These are phyloP conservation scores for Penicillium ochrochloron DNA, from an alignment of 495 filamentous ascomycete species.

Conservation along the genomic window DNA sequence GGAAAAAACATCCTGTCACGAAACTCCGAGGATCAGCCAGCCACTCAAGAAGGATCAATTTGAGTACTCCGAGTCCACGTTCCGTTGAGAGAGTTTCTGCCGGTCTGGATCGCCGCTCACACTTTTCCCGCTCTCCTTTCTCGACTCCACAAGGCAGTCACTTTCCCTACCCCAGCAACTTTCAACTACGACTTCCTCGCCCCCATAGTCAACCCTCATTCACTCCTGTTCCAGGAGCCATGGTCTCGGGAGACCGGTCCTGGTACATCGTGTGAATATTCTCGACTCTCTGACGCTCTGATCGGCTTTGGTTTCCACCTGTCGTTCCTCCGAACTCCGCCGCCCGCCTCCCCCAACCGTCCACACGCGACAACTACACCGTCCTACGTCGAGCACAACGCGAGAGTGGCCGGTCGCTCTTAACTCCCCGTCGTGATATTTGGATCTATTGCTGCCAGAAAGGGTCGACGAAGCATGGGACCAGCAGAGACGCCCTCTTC, in stretches of 20 bases:
- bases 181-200: neutral
- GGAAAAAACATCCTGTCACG: neutral
- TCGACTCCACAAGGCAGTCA: conserved; percentile 35
- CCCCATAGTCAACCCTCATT: neutral
- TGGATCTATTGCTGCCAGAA: neutral
- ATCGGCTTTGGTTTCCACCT: neutral
- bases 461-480: conserved; percentile 43
- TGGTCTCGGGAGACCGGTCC: conserved; percentile 34
- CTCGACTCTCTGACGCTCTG: neutral
- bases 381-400: neutral
- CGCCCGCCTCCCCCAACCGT: conserved; percentile 12
- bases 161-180: conserved; percentile 24
- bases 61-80: conserved; percentile 7
- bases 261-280: conserved; percentile 21
- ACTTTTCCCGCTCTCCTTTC: conserved; percentile 42
- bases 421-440: conserved; percentile 8
- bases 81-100: conserved; percentile 22
- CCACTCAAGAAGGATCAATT: neutral
- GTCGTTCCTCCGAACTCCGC: conserved; percentile 14
- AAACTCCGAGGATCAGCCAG: neutral
- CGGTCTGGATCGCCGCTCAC: conserved; percentile 34
- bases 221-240: conserved; percentile 25
- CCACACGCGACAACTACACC: conserved; percentile 26
- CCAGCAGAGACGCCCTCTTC: conserved; percentile 44
- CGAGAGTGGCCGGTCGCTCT: conserved; percentile 22